Evolutionary conservation across 2,329 filamentous ascomycete genomes (phyloP).

Genomic region (Emergomyces africanus): DNA sequence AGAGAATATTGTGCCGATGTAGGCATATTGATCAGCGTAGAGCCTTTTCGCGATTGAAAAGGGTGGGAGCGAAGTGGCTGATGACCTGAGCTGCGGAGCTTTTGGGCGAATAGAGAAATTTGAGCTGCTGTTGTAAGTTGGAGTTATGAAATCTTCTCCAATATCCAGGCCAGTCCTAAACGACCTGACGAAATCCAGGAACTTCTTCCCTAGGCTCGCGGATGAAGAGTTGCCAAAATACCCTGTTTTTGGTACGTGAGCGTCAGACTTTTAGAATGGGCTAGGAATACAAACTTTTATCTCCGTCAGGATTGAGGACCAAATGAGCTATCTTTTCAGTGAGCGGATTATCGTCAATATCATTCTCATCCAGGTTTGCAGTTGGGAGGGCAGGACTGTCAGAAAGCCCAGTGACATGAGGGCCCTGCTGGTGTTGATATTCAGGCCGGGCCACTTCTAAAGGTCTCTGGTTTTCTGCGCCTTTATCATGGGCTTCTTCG

Average conservation of each 20-base stretch:
- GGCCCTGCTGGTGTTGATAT: not conserved
- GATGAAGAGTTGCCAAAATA: slow-evolving; percentile 17
- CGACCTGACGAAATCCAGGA: slow-evolving; percentile 14
- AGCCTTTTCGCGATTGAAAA: slow-evolving; percentile 39
- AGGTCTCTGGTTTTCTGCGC: not conserved
- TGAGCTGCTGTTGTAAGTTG: slow-evolving; percentile 1
- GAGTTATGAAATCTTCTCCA: slow-evolving; percentile 4
- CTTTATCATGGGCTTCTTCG: slow-evolving; percentile 10
- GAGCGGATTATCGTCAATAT: slow-evolving; percentile 4
- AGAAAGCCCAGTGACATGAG: not conserved
- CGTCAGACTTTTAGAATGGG: not conserved
- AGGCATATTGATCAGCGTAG: slow-evolving; percentile 41
- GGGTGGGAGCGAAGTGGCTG: slow-evolving; percentile 34
- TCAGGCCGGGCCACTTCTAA: not conserved
- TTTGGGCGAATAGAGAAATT: slow-evolving; percentile 3
- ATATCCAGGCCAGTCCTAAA: slow-evolving; percentile 4
- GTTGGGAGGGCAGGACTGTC: not conserved
- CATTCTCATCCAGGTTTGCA: not conserved
- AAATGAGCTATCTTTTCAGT: slow-evolving; percentile 4
- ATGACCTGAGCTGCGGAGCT: slow-evolving; percentile 8
- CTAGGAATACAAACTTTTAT: not conserved
- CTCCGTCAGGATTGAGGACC: slow-evolving; percentile 2
- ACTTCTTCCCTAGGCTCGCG: slow-evolving; percentile 12
- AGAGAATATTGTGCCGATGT: slow-evolving; percentile 46
- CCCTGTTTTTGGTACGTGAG: slow-evolving; percentile 6